Conservation (phyloP, 495 filamentous ascomycete genomes). For the Collariella sp. region DNA sequence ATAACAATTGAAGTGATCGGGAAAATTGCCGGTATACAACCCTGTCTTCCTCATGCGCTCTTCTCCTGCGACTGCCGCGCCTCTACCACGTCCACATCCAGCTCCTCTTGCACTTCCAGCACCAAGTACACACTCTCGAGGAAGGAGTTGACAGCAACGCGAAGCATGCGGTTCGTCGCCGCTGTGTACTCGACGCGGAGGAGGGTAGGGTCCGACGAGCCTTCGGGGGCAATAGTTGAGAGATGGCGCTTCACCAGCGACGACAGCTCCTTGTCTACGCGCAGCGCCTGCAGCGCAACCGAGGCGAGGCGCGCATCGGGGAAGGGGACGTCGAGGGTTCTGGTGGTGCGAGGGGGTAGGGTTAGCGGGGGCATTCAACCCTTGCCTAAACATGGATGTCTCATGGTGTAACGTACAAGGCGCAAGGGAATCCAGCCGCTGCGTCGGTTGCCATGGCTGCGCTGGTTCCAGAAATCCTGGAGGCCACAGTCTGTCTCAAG, state of each 20-base stretch:
- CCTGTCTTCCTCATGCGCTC: background rate
- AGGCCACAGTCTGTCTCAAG: background rate
- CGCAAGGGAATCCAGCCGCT: slow-evolving; percentile 7
- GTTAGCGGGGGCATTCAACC: background rate
- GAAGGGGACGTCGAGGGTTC: slow-evolving; percentile 73
- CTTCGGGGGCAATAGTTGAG: slow-evolving; percentile 27
- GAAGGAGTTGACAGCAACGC: slow-evolving; percentile 96
- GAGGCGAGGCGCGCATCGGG: slow-evolving; percentile 72
- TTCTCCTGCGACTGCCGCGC: background rate
- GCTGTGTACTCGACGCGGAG: slow-evolving; percentile 74
- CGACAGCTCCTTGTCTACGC: slow-evolving; percentile 85
- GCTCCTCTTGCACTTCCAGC: slow-evolving; percentile 74
- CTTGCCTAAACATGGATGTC: slow-evolving; percentile 7
- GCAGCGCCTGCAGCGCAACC: slow-evolving; percentile 63
- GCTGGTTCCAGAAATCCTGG: background rate
- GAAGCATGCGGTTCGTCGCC: slow-evolving; percentile 90
- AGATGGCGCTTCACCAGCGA: slow-evolving; percentile 67
- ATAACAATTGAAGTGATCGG: too few relatives aligned
- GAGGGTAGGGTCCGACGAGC: slow-evolving; percentile 41
- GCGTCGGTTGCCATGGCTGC: slow-evolving; percentile 10
- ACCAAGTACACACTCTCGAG: slow-evolving; percentile 84
- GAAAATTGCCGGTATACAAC: background rate
- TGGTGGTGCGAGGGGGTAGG: slow-evolving; percentile 26
- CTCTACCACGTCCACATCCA: slow-evolving; percentile 75
- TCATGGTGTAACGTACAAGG: slow-evolving; percentile 7